Percentiles rank a stretch among this genome's conserved stretches.
Conservation (phyloP, 208 protist species). For the Pavlovales sp. region DNA sequence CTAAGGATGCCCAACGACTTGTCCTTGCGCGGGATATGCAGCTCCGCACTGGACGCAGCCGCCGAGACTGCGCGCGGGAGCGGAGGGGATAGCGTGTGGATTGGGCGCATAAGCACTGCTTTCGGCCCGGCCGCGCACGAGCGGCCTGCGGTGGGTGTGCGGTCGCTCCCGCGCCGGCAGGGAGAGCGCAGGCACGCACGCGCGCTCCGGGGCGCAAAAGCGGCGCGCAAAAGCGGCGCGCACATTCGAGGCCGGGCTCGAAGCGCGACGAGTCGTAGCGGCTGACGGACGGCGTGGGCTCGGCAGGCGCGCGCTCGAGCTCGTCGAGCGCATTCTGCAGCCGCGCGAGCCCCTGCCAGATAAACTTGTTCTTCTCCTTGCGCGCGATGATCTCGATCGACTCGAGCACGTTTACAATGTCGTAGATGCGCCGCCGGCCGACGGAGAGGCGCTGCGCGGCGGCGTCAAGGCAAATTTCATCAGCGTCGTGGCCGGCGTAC, state of each 20-base stretch:
- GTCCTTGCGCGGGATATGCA: constrained; percentile 3
- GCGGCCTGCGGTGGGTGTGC: background rate
- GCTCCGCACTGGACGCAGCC: background rate
- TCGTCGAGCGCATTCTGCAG: background rate
- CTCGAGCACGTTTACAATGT: constrained; percentile 58
- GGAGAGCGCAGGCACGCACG: background rate
- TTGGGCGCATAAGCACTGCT: too few relatives aligned
- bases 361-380: constrained; percentile 39
- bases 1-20: constrained; percentile 43
- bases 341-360: background rate
- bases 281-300: background rate
- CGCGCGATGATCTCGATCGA: constrained; percentile 3
- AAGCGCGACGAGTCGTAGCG: too few relatives aligned
- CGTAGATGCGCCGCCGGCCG: constrained; percentile 51
- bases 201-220: too few relatives aligned
- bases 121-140: too few relatives aligned
- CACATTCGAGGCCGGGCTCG: too few relatives aligned
- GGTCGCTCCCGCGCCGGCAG: background rate
- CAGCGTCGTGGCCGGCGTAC: background rate
- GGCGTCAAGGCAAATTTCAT: constrained; percentile 33
- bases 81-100: too few relatives aligned
- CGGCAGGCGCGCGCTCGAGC: too few relatives aligned
- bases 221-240: too few relatives aligned
- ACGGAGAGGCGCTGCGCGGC: constrained; percentile 41
- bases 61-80: background rate